A percentile compares a stretch with the other conserved stretches of the same genome.
These are phyloP conservation scores for Lachancea meyersii DNA, from an alignment of 805 yeast genomes.

Conservation along the genomic window DNA sequence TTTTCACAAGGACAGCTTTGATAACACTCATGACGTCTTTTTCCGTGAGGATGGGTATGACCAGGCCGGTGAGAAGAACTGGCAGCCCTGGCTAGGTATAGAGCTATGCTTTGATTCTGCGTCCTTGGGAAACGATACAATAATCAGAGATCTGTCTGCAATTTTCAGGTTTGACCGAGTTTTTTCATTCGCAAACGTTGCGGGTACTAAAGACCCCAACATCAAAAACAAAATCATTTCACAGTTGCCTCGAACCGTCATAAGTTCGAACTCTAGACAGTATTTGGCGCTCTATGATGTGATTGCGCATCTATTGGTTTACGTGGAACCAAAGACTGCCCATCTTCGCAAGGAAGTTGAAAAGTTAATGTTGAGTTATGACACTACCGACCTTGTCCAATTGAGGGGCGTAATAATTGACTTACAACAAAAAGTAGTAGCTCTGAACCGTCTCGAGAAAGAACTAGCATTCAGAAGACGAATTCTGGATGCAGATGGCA, in stretches of 20 bases:
- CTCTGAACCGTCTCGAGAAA: constrained; percentile 38
- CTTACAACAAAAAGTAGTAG: constrained; percentile 44
- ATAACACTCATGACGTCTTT: constrained; percentile 36
- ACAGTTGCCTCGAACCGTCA: constrained; percentile 62
- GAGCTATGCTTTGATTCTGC: constrained; percentile 59
- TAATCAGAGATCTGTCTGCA: constrained; percentile 60
- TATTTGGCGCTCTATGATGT: constrained; percentile 62
- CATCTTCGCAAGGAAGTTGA: constrained; percentile 53
- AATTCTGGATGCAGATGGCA: constrained; percentile 44
- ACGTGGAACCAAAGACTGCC: constrained; percentile 65
- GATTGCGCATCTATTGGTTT: constrained; percentile 56
- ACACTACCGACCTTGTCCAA: constrained; percentile 52
- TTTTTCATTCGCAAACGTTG: constrained; percentile 38
- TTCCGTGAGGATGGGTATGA: constrained; percentile 56
- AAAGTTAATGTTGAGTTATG: constrained; percentile 62
- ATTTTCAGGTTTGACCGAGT: constrained; percentile 54
- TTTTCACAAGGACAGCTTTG: constrained; percentile 46
- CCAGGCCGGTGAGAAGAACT: constrained; percentile 38
- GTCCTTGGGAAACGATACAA: constrained; percentile 41
- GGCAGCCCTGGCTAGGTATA: constrained; percentile 90
- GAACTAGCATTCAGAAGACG: constrained; percentile 46
- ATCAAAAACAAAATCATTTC: constrained; percentile 46
- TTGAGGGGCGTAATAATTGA: constrained; percentile 42
- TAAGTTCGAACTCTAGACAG: constrained; percentile 67
- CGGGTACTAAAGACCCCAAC: constrained; percentile 23